These are phyloP conservation scores for Alisma plantagoaquatica DNA, from an alignment of 106 monocot species.

Conservation along the genomic window DNA sequence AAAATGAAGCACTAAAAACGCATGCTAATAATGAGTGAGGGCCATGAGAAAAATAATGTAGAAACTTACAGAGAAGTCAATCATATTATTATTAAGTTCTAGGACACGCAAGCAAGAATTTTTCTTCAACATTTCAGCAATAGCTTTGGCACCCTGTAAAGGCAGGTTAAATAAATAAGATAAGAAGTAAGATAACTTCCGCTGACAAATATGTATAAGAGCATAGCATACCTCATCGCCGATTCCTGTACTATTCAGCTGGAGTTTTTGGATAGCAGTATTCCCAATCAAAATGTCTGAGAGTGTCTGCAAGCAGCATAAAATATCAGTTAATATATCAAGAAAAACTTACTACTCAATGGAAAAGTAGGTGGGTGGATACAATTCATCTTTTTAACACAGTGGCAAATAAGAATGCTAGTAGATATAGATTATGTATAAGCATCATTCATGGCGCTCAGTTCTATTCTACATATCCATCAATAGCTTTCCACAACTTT, in stretches of 20 bases:
- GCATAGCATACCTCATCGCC: conserved; percentile 80
- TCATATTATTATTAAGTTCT: conserved; percentile 98
- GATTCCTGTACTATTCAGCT: conserved; percentile 80
- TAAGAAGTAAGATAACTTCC: background rate
- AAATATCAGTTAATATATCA: too few relatives aligned
- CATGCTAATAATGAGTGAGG: too few relatives aligned
- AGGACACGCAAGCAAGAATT: conserved; percentile 75
- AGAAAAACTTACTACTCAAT: too few relatives aligned
- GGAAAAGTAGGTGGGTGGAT: too few relatives aligned
- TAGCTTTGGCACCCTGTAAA: conserved; percentile 80
- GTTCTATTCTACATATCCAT: too few relatives aligned
- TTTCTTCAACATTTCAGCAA: conserved; percentile 87
- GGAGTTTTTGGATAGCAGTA: conserved; percentile 83
- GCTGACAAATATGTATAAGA: conserved; percentile 6
- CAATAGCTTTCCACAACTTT: too few relatives aligned
- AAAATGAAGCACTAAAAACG: too few relatives aligned
- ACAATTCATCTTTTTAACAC: too few relatives aligned
- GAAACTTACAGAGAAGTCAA: conserved; percentile 75
- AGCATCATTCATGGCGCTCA: too few relatives aligned
- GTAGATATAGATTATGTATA: too few relatives aligned
- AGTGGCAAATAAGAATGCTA: too few relatives aligned
- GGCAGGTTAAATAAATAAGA: background rate
- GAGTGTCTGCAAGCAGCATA: conserved; percentile 48
- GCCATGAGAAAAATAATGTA: too few relatives aligned
- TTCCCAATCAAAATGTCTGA: conserved; percentile 75